Percentiles rank a stretch among this genome's conserved stretches.
These are phyloP conservation scores for Carex myosuroides DNA, from an alignment of 176 grass and related monocot species.

Conservation along the genomic window DNA sequence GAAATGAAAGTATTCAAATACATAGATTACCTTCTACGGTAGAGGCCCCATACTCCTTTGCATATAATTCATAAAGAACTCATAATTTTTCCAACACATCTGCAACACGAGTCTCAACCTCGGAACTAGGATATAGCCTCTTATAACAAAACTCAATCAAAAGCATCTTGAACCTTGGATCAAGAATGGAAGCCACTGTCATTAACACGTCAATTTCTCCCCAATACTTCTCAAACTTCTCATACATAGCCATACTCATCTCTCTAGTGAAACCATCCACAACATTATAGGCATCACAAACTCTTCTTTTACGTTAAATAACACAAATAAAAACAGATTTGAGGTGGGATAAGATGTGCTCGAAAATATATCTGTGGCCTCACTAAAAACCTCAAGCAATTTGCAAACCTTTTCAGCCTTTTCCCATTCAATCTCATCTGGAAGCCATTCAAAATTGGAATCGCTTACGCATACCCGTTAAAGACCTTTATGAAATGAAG, in stretches of 20 bases:
- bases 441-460: background rate
- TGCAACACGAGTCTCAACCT: background rate
- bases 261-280: background rate
- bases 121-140: background rate
- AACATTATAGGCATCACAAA: background rate
- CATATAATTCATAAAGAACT: background rate
- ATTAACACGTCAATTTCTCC: background rate
- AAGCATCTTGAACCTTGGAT: background rate
- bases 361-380: background rate
- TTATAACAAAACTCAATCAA: background rate
- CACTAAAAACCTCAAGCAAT: background rate
- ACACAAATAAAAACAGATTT: background rate
- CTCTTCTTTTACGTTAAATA: constrained; percentile 4
- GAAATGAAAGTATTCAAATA: too few relatives aligned
- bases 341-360: background rate
- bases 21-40: too few relatives aligned
- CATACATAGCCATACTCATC: background rate
- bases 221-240: background rate
- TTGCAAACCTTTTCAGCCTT: constrained; percentile 16
- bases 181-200: background rate
- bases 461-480: background rate
- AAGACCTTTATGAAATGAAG: background rate
- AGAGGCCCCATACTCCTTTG: background rate
- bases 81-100: too few relatives aligned
- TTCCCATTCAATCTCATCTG: background rate